Percentiles rank a stretch among this genome's conserved stretches.
phyloP scores from a whole-genome alignment of 257 asterid species.

The Nicotiana attenuata region DNA sequence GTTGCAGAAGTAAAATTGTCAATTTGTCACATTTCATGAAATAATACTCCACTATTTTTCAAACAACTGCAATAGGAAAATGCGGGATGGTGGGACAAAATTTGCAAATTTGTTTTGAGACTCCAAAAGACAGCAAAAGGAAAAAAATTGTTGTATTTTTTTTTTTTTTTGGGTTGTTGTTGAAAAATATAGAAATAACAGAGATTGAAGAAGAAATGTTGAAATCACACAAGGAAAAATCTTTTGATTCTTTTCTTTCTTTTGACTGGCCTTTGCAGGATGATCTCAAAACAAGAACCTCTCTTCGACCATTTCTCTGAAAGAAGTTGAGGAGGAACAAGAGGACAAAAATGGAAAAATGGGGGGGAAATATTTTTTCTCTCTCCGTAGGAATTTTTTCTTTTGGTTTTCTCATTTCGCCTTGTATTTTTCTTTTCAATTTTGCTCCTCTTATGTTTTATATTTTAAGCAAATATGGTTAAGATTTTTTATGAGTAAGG shows the following conservation, averaged over 20 bases:
- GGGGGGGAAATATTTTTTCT: conserved; percentile 31
- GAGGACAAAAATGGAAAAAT: conserved; percentile 18
- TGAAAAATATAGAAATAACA: background rate
- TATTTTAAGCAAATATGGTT: no score
- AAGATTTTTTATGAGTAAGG: no score
- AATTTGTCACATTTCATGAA: conserved; percentile 1
- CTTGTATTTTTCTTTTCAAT: no score
- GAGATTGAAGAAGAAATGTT: background rate
- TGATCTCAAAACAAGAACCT: conserved; percentile 77
- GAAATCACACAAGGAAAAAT: conserved; percentile 7
- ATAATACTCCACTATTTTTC: background rate
- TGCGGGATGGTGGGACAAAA: background rate
- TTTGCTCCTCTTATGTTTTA: no score
- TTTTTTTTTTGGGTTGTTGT: background rate
- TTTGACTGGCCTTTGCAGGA: conserved; percentile 68
- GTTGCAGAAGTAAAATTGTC: background rate
- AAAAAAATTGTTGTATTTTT: background rate
- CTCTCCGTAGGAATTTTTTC: conserved; percentile 26
- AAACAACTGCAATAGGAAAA: background rate
- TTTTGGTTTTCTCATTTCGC: no score
- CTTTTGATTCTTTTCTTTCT: conserved; percentile 6
- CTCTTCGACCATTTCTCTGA: conserved; percentile 64
- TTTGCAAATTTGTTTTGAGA: background rate
- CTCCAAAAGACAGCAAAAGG: background rate
- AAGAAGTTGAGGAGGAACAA: conserved; percentile 27